A percentile compares a stretch with the other conserved stretches of the same genome.
phyloP scores from a whole-genome alignment of 2,329 filamentous ascomycete species.

The Zymoseptoria tritici region DNA sequence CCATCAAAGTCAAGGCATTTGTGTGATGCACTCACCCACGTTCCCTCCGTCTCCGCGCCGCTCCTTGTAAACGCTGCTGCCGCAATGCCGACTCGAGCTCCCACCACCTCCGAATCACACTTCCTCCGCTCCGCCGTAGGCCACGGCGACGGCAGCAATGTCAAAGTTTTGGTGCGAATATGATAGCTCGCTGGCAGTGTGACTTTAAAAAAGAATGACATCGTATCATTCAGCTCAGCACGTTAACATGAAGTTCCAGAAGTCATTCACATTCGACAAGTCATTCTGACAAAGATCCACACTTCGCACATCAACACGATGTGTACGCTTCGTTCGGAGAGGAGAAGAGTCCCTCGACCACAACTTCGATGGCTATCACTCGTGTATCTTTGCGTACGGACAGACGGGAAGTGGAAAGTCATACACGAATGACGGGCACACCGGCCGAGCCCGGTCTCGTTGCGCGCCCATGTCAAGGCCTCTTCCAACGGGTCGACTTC shows the following conservation, averaged over 20 bases:
- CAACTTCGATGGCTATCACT: conserved; percentile 99
- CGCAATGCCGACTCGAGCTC: conserved; percentile 1
- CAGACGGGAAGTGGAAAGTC: conserved; percentile 97
- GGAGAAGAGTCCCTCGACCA: conserved; percentile 80
- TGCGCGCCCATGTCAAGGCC: conserved; percentile 87
- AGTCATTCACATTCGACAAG: conserved; percentile 90
- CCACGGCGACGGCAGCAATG: conserved; percentile 40
- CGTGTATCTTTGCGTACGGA: conserved; percentile 97
- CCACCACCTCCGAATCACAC: conserved; percentile 17
- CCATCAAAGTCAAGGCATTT: conserved; percentile 7
- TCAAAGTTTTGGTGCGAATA: conserved; percentile 46
- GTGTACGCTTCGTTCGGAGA: conserved; percentile 91
- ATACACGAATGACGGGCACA: conserved; percentile 95
- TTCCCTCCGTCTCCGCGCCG: not conserved
- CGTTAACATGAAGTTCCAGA: conserved; percentile 69
- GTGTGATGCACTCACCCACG: conserved; percentile 9
- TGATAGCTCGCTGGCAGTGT: conserved; percentile 39
- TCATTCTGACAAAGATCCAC: conserved; percentile 77
- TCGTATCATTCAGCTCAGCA: conserved; percentile 73
- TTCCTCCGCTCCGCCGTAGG: conserved; percentile 32
- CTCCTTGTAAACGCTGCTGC: not conserved
- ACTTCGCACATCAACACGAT: conserved; percentile 63
- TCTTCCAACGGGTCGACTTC: conserved; percentile 83
- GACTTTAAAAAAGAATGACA: conserved; percentile 72
- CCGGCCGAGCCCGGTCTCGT: conserved; percentile 83